Evolutionary conservation across 805 yeast species (phyloP), one percentile per base, ranked within the genome.

Genomic region (Saccharomycopsis amapae): DNA sequence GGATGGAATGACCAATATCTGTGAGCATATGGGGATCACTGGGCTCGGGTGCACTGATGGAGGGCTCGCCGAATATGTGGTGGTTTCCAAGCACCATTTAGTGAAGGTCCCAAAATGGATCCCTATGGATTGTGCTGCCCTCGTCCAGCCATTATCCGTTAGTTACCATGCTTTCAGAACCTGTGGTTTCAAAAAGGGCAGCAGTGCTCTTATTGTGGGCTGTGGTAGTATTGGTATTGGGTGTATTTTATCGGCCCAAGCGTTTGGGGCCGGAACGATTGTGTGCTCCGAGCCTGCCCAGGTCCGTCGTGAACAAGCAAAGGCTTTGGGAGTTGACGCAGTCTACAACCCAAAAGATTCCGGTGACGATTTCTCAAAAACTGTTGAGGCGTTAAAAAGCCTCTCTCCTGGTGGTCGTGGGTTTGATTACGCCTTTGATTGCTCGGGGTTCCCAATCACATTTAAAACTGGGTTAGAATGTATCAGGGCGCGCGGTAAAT

Each of bases 161-260:
- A 66, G 73, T 18, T 72, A 79, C 79, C 83, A 77, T 53, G 81
- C 80, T 2, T 72, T 72, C 26, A 65, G 69, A 48, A 62, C 69
- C 3, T 62, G 77, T 0, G 57, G 55, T 15, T 71, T 74, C 53
- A 56, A 64, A 45, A 61, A 56, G 19, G 79, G 78, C 24, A 65
- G 67, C 31, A 57, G 66, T 20, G 76, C 74, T 3, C 60, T 77
- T 39, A 73, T 78, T 13, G 56, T 78, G 13, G 83, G 83, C 25
- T 75, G 78, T 23, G 84, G 84, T 3, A 80, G 82, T 19, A 77
- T 78, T 56, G 83, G 84, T 4, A 60, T 79, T 20, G 75, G 81
- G 19, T 68, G 79, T 3, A 63, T 76, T n/a, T 60, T 78, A 38
- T 79, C 76, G 7, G 56, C 72, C 44, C 68, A 72, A 51, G 80